A percentile compares a stretch with the other conserved stretches of the same genome.
phyloP scores from a whole-genome alignment of 768 basidiomycete species.

The Lentinula detonsa region DNA sequence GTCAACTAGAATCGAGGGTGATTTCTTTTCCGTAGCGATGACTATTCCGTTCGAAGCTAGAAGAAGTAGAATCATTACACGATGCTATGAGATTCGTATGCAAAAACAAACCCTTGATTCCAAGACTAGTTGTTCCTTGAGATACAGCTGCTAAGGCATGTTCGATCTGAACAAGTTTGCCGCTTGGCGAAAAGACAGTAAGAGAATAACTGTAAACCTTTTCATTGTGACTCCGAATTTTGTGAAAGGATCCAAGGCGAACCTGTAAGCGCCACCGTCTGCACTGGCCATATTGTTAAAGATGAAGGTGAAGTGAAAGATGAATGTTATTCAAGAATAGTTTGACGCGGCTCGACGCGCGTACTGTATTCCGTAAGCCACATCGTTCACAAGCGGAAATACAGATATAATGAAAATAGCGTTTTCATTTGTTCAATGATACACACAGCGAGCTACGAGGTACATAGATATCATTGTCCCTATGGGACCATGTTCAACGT shows the following conservation, averaged over 20 bases:
- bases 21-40: conserved; percentile 99
- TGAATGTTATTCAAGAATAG: neutral
- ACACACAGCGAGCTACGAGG: too few relatives aligned
- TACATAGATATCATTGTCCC: too few relatives aligned
- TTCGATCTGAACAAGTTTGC: conserved; percentile 99
- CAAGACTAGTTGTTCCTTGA: conserved; percentile 93
- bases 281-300: conserved; percentile 62
- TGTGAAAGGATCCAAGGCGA: conserved; percentile 3
- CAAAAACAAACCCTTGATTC: conserved; percentile 81
- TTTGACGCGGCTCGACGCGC: conserved; percentile 4
- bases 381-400: neutral
- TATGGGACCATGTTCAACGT: too few relatives aligned
- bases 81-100: neutral
- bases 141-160: conserved; percentile 96
- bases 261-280: conserved; percentile 79
- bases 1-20: conserved; percentile 95
- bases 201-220: conserved; percentile 77
- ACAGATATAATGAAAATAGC: too few relatives aligned
- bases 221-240: conserved; percentile 5
- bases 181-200: conserved; percentile 98
- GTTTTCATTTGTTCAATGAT: too few relatives aligned
- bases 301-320: neutral
- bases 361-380: neutral
- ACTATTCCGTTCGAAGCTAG: conserved; percentile 98
- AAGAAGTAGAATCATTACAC: conserved; percentile 8